Percentiles rank a stretch among this genome's conserved stretches.
Evolutionary conservation across 768 basidiomycete genomes (phyloP).

Genomic region (Tricholoma flavovirens): DNA sequence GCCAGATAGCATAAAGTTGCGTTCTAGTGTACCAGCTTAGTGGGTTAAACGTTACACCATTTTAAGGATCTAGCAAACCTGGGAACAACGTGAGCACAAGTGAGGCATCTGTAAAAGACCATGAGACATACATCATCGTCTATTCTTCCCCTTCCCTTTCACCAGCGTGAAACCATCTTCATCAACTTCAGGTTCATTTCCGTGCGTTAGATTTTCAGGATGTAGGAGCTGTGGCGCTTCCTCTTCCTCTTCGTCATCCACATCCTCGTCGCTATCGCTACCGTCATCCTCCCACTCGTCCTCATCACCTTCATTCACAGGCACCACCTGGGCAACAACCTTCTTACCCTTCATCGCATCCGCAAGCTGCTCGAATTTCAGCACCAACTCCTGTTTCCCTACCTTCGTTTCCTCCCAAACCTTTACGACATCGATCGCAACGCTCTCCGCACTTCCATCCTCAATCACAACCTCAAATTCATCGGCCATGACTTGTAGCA

Average conservation of each 20-base stretch:
- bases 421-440: slow-evolving; percentile 66
- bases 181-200: slow-evolving; percentile 69
- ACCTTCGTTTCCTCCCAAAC: slow-evolving; percentile 54
- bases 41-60: too few species aligned
- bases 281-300: slow-evolving; percentile 36
- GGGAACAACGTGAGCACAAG: neutral
- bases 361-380: slow-evolving; percentile 59
- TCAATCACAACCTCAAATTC: slow-evolving; percentile 84
- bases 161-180: slow-evolving; percentile 92
- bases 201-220: slow-evolving; percentile 21
- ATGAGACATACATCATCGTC: slow-evolving; percentile 23
- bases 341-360: slow-evolving; percentile 54
- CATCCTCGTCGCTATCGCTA: slow-evolving; percentile 28
- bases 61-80: too few species aligned
- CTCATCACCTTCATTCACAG: slow-evolving; percentile 37
- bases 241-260: slow-evolving; percentile 42
- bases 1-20: neutral
- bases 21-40: neutral
- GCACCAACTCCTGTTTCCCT: slow-evolving; percentile 45
- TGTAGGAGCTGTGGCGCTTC: slow-evolving; percentile 52
- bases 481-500: slow-evolving; percentile 80
- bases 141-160: slow-evolving; percentile 50
- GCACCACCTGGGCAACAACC: slow-evolving; percentile 39
- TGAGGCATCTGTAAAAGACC: neutral
- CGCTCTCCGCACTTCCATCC: slow-evolving; percentile 72